Conservation (phyloP, 2,329 filamentous ascomycete species). For the Colletotrichum tamarilloi region DNA sequence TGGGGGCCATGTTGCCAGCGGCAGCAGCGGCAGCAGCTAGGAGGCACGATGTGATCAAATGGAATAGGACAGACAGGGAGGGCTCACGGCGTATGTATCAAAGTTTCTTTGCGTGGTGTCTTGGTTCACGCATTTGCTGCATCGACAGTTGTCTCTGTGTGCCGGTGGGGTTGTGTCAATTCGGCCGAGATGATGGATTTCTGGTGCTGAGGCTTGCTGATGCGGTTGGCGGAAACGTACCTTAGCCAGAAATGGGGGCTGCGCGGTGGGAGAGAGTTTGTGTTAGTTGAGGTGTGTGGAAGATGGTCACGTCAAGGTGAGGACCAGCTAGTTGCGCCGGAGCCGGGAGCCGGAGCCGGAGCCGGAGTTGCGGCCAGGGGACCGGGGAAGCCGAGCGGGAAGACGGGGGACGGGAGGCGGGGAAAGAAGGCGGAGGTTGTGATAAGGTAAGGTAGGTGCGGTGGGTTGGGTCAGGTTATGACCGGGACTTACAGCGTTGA, state of each 20-base stretch:
- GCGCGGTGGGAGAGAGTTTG: background rate
- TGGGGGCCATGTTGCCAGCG: background rate
- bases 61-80: background rate
- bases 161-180: background rate
- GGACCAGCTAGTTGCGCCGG: background rate
- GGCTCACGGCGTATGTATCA: constrained; percentile 52
- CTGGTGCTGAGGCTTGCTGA: too few species aligned
- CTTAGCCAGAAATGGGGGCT: constrained; percentile 38
- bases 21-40: background rate
- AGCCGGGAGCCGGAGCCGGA: background rate
- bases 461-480: too few species aligned
- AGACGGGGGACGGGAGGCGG: background rate
- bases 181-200: background rate
- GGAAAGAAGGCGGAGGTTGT: background rate
- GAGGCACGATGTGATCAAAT: background rate
- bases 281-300: constrained; percentile 1
- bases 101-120: constrained; percentile 55
- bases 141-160: constrained; percentile 56
- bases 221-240: constrained; percentile 15
- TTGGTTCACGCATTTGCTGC: constrained; percentile 52
- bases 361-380: background rate
- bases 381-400: too few species aligned
- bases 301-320: background rate
- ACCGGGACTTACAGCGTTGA: constrained; percentile 32
- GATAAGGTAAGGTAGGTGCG: too few species aligned